Conservation (phyloP, 768 basidiomycete species). For the Glaciozyma martinii region DNA sequence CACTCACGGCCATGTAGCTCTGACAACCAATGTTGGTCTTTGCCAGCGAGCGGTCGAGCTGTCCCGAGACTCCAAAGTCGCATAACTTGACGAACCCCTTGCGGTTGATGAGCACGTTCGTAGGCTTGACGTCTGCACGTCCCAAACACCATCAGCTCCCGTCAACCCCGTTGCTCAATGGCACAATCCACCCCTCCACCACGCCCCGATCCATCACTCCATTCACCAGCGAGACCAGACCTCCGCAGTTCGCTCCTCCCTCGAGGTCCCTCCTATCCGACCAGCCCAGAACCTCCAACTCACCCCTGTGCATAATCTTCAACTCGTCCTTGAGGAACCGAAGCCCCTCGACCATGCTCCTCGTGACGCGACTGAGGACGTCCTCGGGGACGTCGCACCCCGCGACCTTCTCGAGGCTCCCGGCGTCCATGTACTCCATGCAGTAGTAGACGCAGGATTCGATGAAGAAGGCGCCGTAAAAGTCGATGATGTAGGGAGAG, state of each 20-base stretch:
- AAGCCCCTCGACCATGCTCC: constrained; percentile 74
- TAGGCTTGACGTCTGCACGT: constrained; percentile 82
- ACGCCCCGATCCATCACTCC: no score
- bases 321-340: constrained; percentile 91
- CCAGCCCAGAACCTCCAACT: neutral
- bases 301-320: constrained; percentile 59
- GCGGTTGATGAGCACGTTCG: constrained; percentile 81
- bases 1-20: constrained; percentile 89
- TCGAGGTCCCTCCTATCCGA: neutral
- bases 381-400: constrained; percentile 58
- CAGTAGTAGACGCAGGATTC: constrained; percentile 99
- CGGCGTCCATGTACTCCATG: constrained; percentile 99
- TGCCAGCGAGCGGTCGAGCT: constrained; percentile 88
- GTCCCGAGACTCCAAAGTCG: constrained; percentile 98
- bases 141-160: constrained; percentile 51
- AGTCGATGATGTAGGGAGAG: constrained; percentile 88
- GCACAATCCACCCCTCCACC: no score
- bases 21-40: constrained; percentile 99
- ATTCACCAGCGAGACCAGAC: constrained; percentile 4
- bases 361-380: constrained; percentile 72
- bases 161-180: no score
- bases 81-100: constrained; percentile 83
- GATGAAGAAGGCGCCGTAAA: constrained; percentile 98
- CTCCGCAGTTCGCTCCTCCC: neutral
- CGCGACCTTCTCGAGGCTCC: constrained; percentile 77